These are phyloP conservation scores for Trichomonas vaginalis DNA, from an alignment of 208 protist genomes.

Conservation along the genomic window DNA sequence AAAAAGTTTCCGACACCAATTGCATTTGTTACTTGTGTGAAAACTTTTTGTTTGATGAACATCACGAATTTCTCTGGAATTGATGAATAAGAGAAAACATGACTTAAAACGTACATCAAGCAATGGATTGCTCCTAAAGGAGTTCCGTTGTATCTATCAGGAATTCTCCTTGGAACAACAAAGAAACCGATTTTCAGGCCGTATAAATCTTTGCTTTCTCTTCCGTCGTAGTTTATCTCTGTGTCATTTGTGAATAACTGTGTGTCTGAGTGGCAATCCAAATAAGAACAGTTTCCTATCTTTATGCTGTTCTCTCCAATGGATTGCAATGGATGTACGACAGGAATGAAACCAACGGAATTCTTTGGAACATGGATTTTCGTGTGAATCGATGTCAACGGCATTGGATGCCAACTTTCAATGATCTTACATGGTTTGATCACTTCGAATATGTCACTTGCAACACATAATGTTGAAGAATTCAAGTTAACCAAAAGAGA, in stretches of 20 bases:
- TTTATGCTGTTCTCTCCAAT: neutral
- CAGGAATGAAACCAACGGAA: neutral
- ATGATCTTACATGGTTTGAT: neutral
- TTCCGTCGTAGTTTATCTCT: neutral
- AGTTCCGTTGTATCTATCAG: neutral
- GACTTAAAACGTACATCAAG: neutral
- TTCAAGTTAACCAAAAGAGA: neutral
- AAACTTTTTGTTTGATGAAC: neutral
- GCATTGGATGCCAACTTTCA: neutral
- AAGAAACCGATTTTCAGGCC: neutral
- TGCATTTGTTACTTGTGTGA: neutral
- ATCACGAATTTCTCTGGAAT: neutral
- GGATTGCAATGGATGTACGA: neutral
- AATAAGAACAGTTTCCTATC: neutral
- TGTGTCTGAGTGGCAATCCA: neutral
- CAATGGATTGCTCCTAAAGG: neutral
- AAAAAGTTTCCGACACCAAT: neutral
- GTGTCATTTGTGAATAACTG: neutral
- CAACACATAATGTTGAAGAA: too few species aligned
- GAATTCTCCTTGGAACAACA: neutral
- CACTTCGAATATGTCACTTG: neutral
- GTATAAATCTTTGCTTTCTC: neutral
- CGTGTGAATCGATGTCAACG: neutral
- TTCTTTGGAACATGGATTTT: neutral
- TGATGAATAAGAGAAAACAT: neutral